phyloP scores from a whole-genome alignment of 768 basidiomycete genomes.

The Lentinula detonsa region DNA sequence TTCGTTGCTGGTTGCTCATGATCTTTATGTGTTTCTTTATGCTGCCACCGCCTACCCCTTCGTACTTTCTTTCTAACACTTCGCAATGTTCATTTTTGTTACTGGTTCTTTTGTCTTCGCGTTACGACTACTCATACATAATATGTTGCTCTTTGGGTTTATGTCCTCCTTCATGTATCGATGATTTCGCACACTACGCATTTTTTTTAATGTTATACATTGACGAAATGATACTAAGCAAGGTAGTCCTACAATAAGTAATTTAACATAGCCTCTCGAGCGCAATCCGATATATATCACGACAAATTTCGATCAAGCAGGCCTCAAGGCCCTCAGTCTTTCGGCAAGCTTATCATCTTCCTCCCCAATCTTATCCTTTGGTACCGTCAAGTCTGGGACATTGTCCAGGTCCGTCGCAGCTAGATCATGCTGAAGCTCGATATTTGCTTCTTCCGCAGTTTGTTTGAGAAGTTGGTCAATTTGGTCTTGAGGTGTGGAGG shows the following conservation, averaged over 20 bases:
- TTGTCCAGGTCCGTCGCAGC: constrained; percentile 53
- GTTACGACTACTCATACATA: background rate
- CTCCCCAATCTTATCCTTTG: constrained; percentile 54
- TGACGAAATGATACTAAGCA: background rate
- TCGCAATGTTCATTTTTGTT: background rate
- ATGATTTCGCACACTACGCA: background rate
- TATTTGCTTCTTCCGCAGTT: constrained; percentile 95
- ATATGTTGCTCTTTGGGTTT: background rate
- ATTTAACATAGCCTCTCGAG: background rate
- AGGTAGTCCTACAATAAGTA: background rate
- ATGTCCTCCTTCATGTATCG: background rate
- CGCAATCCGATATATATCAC: background rate
- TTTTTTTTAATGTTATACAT: constrained; percentile 3
- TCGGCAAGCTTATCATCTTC: constrained; percentile 83
- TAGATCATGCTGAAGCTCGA: constrained; percentile 91
- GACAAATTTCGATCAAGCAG: constrained; percentile 43
- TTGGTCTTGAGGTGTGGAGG: constrained; percentile 94
- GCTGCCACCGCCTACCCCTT: background rate
- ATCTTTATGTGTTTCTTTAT: background rate
- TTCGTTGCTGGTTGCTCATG: background rate
- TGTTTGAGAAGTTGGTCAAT: constrained; percentile 88
- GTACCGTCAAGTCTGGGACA: constrained; percentile 47
- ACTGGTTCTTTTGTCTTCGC: background rate
- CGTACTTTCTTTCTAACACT: background rate
- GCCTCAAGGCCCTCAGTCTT: constrained; percentile 81